Base-by-base conservation (phyloP, 1,139 yeast species). In the Debaryomyces subglobosus region DNA sequence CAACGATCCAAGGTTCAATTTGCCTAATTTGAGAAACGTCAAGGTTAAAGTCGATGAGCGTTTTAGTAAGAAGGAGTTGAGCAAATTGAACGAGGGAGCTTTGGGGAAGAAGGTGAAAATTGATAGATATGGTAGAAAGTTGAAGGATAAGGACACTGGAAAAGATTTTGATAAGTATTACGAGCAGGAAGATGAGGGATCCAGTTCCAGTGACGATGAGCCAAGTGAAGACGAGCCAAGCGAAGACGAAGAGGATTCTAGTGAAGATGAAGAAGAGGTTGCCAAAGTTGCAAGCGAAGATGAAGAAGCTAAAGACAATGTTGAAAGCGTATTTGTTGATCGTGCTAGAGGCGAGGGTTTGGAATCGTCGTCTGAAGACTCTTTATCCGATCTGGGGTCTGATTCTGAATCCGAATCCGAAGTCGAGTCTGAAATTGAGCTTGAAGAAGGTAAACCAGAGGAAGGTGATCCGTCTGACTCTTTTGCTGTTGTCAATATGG, bases 401-500 rank as follows among this genome's bases (percentile, higher is more conserved):
- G 71, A 64, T 10, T 63, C 72, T 0, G 77, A 66, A 23, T 61
- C 32, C 10, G 65, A 62, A 9, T 67, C 58, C 5, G 85, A 77
- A 15, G 76, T 67, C 21, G 85, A 79, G 46, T 69, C 77, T 1
- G 89, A 81, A 23, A 65, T 77, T 20, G 89, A 84, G 53, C 56
- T 74, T 2, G 92, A 85, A 55, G 74, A 72, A 30, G 64, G 68
- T 7, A 78, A 81, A 49, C 88, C 95, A 10, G 94, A 89, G 45
- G 85, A 84, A 51, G 96, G 97, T 39, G 97, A 92, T 1, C 96
- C 96, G 25, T 78, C 96, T 0, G 71, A 73, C 33, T 73, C 89
- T 5, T 77, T 95, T 63, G 99, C 99, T 0, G 96, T 86, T 1
- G 99, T 95, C 29, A 95, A 95, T 61, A 77, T 95, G 80, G 99